Base-by-base conservation (phyloP, 116 monocot species). In the Phalaenopsis hybrid region DNA sequence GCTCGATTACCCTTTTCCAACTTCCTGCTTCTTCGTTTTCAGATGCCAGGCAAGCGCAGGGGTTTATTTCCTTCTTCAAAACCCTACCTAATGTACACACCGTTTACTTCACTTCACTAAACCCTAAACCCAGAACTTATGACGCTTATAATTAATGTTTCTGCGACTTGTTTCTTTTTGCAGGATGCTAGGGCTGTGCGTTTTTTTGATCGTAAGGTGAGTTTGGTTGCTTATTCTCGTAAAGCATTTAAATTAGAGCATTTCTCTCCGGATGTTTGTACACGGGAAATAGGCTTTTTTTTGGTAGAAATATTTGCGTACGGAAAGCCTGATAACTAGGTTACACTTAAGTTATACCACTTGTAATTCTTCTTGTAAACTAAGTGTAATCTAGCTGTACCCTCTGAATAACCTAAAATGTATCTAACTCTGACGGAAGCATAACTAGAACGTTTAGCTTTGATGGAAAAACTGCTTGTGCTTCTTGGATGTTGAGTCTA, bases 161-260 rank as follows among this genome's bases (percentile, higher is more conserved):
- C 77, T 74, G 49, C 57, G 4, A 44, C 6, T n/a, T 58, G 20
- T 17, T 82, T 80, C 6, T 85, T 76, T 7, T 59, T 87, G 78
- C 67, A 97, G 96, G 94, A 97, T 85, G 16, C 82, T 31, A 86
- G 92, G 87, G 91, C 92, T 25, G 83, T 97, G 65, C 91, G 94
- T 51, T 92, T 97, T 86, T 97, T 97, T 69, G 96, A 96, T 86
- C 96, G 96, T 70, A 84, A 86, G 92, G 96, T 96, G 81, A 94
- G 90, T 75, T 55, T 34, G 52, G 18, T 73, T 44, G 21, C 49
- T 81, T 85, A 34, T 6, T 8, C 2, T 12, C 45, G 16, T 17
- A 75, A 6, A 31, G 18, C 5, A 4, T 20, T 18, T 33, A 13
- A 44, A 18, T 17, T 1, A 37, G 34, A 37, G 13, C 28, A 0